Base-by-base conservation (phyloP, 2,329 filamentous ascomycete genomes). In the Colletotrichum sp. region DNA sequence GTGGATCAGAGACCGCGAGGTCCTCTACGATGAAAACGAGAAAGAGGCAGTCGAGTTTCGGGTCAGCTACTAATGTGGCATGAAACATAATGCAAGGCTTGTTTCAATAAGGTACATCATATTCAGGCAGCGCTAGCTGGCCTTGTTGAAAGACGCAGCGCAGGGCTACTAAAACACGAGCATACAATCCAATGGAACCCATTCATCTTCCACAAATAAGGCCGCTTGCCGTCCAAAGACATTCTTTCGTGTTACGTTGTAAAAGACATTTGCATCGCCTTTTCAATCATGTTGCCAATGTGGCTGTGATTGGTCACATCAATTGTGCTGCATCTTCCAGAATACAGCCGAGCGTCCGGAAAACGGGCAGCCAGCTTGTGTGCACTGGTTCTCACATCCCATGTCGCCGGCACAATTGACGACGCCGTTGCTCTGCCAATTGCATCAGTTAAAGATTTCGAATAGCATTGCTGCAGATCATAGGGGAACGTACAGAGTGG, bases 1-100 rank as follows among this genome's bases (percentile, higher is more conserved):
- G 16, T 89, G 87, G 87, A 78, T 86, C 1, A 80, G 78, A 10
- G 85, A 89, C 78, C 80, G 80, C 5, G 78, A 79, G 6, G 66
- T 83, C 7, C 73, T 88, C 52, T 87, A 88, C 76, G 84, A 85
- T 4, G 69, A 82, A 32, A 5, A 13, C 10, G 59, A 62, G 59
- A 34, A 26, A 13, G n/a, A 16, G 9, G 9, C 30, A 8, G 32
- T 62, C 7, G 59, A 62, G 16, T 62, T 62, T n/a, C 28, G 30
- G 28, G 59, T 62, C 7, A 62, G 28, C 30, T 62, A n/a, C 28
- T 62, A 4, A 9, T 1, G 10, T 2, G 6, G n/a, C 10, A 13
- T 13, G 2, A 52, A 21, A 6, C 3, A 21, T 7, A 21, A 21
- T 52, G 44, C 6, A 12, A 21, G 9, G 18, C 9, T 21, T n/a